Base-by-base conservation (phyloP, 2,329 filamentous ascomycete genomes). In the Aulographum hederae region DNA sequence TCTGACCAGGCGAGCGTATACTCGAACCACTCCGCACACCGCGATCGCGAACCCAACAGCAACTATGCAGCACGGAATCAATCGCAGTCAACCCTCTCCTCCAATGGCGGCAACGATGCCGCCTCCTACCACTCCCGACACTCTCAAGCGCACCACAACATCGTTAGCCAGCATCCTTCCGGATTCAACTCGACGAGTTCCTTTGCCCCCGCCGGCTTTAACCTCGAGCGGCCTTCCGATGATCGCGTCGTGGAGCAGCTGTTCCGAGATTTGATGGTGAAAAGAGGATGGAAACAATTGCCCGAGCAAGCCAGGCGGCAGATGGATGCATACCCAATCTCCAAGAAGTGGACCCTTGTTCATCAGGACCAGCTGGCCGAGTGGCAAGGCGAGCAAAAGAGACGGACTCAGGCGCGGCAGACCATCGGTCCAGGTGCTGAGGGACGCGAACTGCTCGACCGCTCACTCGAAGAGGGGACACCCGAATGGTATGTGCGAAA, bases 401-500 rank as follows among this genome's bases (percentile, higher is more conserved):
- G 85, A 43, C 67, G 80, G 42, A 71, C 76, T 21, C 73, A 76
- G 38, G 66, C 64, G 37, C 73, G 78, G 4, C 56, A 59, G 30
- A 40, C 50, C 17, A 74, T 74, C 39, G 71, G 80, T 40, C 78
- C 74, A 41, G 62, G 65, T 33, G 68, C 75, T 34, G 69, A 55
- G 8, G 68, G 50, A 52, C 49, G 70, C 36, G 74, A 78, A 42
- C 69, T 86, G 36, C 67, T 82, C 26, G 70, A 73, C 26, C 73
- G 80, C 43, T 81, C 81, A 5, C 85, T 94, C 48, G 86, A 95
- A 51, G 89, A 95, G 53, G 86, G 85, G 28, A 91, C 81, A 31
- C 89, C 89, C 3, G 86, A 95, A 56, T 98, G 86, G 86, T 98
- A 93, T 52, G 86, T 98, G 32, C 78, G 82, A 50, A 86, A 81